Evolutionary conservation across 2,329 filamentous ascomycete species (phyloP), one percentile per base, ranked within the genome.

Genomic region (Periconia sp.): DNA sequence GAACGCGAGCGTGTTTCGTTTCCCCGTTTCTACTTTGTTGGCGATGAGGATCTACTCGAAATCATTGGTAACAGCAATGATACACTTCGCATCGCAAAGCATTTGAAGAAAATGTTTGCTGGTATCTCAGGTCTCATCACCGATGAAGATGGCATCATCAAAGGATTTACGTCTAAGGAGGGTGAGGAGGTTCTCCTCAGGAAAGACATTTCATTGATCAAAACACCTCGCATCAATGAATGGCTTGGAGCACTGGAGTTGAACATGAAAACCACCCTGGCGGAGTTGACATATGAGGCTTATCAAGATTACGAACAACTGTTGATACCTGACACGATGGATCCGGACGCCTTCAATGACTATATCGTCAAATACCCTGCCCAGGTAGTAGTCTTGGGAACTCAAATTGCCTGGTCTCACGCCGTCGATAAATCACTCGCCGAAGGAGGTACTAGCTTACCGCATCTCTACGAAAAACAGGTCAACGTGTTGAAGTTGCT

Each of bases 31-130:
- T 99, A 99, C 79, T 99, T 99, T 66, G 95, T 99, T 52, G 94
- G 94, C 73, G 95, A 99, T 67, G 95, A 99, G 71, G 94, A 99
- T 75, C 79, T 99, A 53, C 82, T 99, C 20, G 94, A 99, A 74
- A 99, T 99, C 77, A 99, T 99, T 60, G 94, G 94, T 71, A 99
- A 99, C 74, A 97, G 93, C 77, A 97, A 97, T 68, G 94, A 99
- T 69, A 96, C 93, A 10, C 79, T 94, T 56, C 92, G 94, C 50
- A 95, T 99, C 62, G 91, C 94, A 41, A 99, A 99, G 74, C 95
- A 99, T 78, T 92, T 99, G 80, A 93, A 96, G 74, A 99, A 99
- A 81, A 99, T 99, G 94, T 99, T 99, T 80, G 94, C 95, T 59
- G 94, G 94, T 57, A 82, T 99, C 45, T 93, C 89, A 5, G 94